Base-by-base conservation (phyloP, 345 rosid genomes). In the Brassica incana region DNA sequence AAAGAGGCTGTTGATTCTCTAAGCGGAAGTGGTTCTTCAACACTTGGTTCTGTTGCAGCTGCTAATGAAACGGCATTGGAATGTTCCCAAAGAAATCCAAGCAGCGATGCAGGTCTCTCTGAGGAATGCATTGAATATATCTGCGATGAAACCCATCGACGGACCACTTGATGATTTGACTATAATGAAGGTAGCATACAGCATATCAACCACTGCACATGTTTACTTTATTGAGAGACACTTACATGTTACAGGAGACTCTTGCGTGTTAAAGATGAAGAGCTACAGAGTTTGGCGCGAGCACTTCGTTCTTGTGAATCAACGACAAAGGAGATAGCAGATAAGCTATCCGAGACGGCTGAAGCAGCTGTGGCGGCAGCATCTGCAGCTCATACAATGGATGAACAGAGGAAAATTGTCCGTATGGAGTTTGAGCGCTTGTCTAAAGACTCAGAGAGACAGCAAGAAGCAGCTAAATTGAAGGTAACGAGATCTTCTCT, bases 361-460 rank as follows among this genome's bases (percentile, higher is more conserved):
- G 99, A 95, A 85, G 98, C 99, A 79, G 97, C 98, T 69, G 97
- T 91, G 84, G 89, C 89, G 80, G 98, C 99, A 6, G 99, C 99
- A 65, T 84, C 92, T 76, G 97, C 99, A 16, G 97, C 98, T 66
- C 92, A 87, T 72, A 80, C 87, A 14, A 91, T 95, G 95, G 98
- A 93, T 85, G 97, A 90, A 80, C 99, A 93, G 65, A 85, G 98
- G 82, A 89, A 88, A 82, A 81, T 87, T 50, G 92, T 87, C 48
- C 88, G 91, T 75, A 82, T 81, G 56, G 97, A 95, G 86, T 78
- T 93, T 75, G 98, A 88, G 82, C 88, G 89, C 64, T 63, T 93
- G 74, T 87, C 83, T 63, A 87, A 85, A 83, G 89, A 86, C 67
- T 85, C 87, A 32, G 88, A 84, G 69, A 89, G 83, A 80, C 92